Conservation (phyloP, 768 basidiomycete genomes). For the Naematelia encephala region DNA sequence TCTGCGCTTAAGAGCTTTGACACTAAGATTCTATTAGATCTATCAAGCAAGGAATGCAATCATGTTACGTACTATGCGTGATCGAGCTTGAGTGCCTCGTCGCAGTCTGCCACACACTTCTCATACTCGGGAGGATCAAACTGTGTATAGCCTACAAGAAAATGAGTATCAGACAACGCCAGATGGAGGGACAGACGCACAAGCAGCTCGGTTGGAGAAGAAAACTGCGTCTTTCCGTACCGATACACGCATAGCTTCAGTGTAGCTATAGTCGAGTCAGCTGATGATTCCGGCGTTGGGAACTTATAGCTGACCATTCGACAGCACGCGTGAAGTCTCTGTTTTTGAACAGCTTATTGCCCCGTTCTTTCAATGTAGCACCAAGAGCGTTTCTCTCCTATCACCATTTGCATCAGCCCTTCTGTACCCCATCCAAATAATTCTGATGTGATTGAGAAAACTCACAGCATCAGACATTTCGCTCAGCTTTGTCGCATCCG, state of each 20-base stretch:
- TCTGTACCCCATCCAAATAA: too few relatives aligned
- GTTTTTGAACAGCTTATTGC: constrained; percentile 54
- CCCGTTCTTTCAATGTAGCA: constrained; percentile 53
- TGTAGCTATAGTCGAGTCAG: constrained; percentile 47
- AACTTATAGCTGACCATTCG: constrained; percentile 35
- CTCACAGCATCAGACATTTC: constrained; percentile 36
- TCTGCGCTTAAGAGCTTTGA: constrained; percentile 78
- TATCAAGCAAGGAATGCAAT: neutral
- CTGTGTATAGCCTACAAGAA: constrained; percentile 75
- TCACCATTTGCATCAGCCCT: constrained; percentile 23
- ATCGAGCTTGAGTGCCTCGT: constrained; percentile 80
- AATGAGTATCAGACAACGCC: constrained; percentile 1
- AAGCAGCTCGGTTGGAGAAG: constrained; percentile 96
- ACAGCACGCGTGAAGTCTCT: constrained; percentile 53
- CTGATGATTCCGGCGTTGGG: neutral
- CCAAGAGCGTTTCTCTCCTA: constrained; percentile 57
- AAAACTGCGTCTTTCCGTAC: constrained; percentile 75
- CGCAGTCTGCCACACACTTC: constrained; percentile 79
- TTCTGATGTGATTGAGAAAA: too few relatives aligned
- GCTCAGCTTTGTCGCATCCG: constrained; percentile 40
- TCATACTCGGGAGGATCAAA: constrained; percentile 79
- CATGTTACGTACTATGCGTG: constrained; percentile 58
- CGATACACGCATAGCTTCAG: constrained; percentile 55
- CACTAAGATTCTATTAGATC: constrained; percentile 39
- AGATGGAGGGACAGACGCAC: constrained; percentile 55